Percentiles rank a stretch among this genome's conserved stretches.
Evolutionary conservation across 257 asterid species (phyloP).

Genomic region (Capsicum baccatum): DNA sequence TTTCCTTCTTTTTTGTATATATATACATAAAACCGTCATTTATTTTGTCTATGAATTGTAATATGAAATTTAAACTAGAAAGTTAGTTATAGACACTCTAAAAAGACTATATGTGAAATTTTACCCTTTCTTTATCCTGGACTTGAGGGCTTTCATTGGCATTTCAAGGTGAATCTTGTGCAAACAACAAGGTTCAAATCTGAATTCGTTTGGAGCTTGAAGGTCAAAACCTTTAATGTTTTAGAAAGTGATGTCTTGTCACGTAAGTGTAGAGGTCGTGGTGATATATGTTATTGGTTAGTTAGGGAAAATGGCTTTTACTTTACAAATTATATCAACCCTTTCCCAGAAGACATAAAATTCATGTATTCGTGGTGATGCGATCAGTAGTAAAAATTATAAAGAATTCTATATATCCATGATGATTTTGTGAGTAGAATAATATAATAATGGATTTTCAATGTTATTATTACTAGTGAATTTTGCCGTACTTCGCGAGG

Average conservation of each 20-base stretch:
- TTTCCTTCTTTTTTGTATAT: too few relatives aligned
- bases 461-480: neutral
- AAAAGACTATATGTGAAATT: too few relatives aligned
- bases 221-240: neutral
- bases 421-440: neutral
- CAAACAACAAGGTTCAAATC: neutral
- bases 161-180: neutral
- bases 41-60: too few relatives aligned
- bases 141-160: constrained; percentile 2
- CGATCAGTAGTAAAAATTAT: neutral
- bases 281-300: constrained; percentile 2
- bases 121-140: neutral
- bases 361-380: constrained; percentile 3
- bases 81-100: too few relatives aligned
- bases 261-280: constrained; percentile 2
- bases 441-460: neutral
- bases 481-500: too few relatives aligned
- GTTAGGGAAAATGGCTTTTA: neutral
- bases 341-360: neutral
- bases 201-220: neutral
- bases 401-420: neutral
- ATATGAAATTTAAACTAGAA: too few relatives aligned
- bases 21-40: too few relatives aligned
- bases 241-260: neutral
- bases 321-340: constrained; percentile 18